Evolutionary conservation across 2,329 filamentous ascomycete genomes (phyloP), one percentile per base, ranked within the genome.

Genomic region (Paecilomyces formosus): DNA sequence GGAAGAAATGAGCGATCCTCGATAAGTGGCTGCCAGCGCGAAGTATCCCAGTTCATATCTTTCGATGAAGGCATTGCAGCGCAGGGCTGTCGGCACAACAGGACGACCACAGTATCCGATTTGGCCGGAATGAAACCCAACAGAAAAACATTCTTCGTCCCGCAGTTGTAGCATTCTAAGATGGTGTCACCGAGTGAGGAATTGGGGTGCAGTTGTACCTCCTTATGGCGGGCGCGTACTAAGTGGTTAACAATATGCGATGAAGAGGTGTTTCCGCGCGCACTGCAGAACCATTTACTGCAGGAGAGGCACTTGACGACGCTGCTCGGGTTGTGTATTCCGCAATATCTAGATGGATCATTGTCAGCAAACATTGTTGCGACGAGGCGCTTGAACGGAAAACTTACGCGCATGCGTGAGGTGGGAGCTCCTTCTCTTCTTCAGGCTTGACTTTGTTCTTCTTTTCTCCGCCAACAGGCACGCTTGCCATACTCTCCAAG

Each of bases 1-100:
- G 88, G 84, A 39, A 99, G 78, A 72, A 99, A 99, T 15, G 92
- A 94, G 55, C 94, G 90, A 70, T 99, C 94, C 74, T 97, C 92
- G 64, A 99, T 97, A 59, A 99, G 81, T 12, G 94, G 94, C 73
- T 97, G 92, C 94, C 94, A 99, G 71, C 92, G 87, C 26, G 93
- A 96, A 5, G 92, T 95, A 73, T 99, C 94, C 94, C 94, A 99
- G 74, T 94, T 99, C 92, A 99, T 97, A 70, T 99, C 94, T 77
- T 99, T 99, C 64, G 91, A 93, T 33, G 94, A 97, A 1, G 92
- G 89, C 78, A 90, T 93, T 28, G 94, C 88, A 33, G 93, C 94
- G 74, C 94, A 99, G 53, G 94, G 94, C 75, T 97, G 94, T 61
- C 94, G 92, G 74, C 94, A 99, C 39, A 99, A 84, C 52, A 99